Evolutionary conservation across 495 filamentous ascomycete species (phyloP), one percentile per base, ranked within the genome.

Genomic region (Daldinia vernicosa): DNA sequence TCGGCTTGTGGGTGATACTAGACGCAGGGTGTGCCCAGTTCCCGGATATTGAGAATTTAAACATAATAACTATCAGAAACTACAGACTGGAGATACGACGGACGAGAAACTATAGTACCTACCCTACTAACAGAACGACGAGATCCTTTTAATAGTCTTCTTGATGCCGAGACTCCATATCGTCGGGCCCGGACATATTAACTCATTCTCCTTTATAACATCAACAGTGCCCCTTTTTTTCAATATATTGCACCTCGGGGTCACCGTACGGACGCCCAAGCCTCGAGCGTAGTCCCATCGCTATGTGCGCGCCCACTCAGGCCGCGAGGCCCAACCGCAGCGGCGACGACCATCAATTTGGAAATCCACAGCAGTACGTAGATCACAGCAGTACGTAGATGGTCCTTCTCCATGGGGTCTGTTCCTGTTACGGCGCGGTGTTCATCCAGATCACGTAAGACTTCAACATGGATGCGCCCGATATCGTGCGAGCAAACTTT

Each of bases 381-480:
- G n/a, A n/a, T n/a, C n/a, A n/a, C n/a, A n/a, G n/a, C n/a, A n/a
- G n/a, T n/a, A 17, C 65, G 65, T 26, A 70, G 57, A 4, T 30
- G 37, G 5, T 66, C 68, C 15, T 62, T 70, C 22, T 66, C 68
- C 28, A 39, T 43, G 1, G 50, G 3, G 24, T 58, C 62, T 27
- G 19, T 30, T 19, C 33, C 40, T n/a, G 17, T n/a, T 9, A 19
- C 6, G 17, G 22, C 2, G 3, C 74, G 63, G 40, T 72, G 60
- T 22, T 71, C 66, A 39, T 69, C 78, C 6, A 80, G 74, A 53
- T 80, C 75, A 3, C 84, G 78, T 1, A 90, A 79, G 1, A 86
- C 82, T 3, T 81, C 80, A 62, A 88, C 85, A 78, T 90, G 87
- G 40, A 90, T 74, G 2, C 80, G 76, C 22, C 83, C 83, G 0